Evolutionary conservation across 1,284 basidiomycete genomes (phyloP), one percentile per base, ranked within the genome.

Genomic region (Cryptococcus floricola): DNA sequence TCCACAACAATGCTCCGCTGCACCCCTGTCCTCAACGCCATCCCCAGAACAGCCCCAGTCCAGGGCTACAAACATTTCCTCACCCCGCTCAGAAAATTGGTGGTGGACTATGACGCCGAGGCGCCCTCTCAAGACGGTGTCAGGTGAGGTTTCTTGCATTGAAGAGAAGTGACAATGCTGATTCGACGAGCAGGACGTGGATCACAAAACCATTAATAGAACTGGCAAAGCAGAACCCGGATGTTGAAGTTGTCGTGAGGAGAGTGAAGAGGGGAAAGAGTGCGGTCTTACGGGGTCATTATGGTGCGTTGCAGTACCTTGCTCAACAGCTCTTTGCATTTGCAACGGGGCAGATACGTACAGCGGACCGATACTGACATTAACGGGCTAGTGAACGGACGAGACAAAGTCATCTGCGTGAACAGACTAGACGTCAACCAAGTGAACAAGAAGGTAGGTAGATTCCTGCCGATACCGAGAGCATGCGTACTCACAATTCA

Each of bases 331-430:
- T 34, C 31, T 34, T 34, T 34, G 31, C 31, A 8, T 34, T 6
- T 50, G 27, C 28, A 5, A n/a, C 34, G 14, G 10, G 27, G 19
- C 23, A 46, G 6, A 18, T 27, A 14, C 10, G 39, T 44, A 14
- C 14, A 39, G 38, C n/a, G 41, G 34, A 31, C 43, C 14, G 23
- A 28, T 19, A 16, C 41, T 42, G 41, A 42, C 6, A 16, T 16
- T 13, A 10, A 4, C 13, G 16, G 7, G 25, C 19, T 59, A 80
- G 79, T 75, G 52, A 79, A 79, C 58, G 77, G 78, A 34, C 67
- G 78, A 45, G 77, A 78, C 58, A 80, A 80, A 62, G 78, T 78
- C 53, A 78, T 80, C 54, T 79, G 77, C 64, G 76, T 80, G 38
- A 77, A 78, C 61, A 66, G 64, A 39, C 58, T 80, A 51, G 71